Percentiles rank a stretch among this genome's conserved stretches.
phyloP scores from a whole-genome alignment of 1,284 basidiomycete species.

The Schizopora paradoxa region DNA sequence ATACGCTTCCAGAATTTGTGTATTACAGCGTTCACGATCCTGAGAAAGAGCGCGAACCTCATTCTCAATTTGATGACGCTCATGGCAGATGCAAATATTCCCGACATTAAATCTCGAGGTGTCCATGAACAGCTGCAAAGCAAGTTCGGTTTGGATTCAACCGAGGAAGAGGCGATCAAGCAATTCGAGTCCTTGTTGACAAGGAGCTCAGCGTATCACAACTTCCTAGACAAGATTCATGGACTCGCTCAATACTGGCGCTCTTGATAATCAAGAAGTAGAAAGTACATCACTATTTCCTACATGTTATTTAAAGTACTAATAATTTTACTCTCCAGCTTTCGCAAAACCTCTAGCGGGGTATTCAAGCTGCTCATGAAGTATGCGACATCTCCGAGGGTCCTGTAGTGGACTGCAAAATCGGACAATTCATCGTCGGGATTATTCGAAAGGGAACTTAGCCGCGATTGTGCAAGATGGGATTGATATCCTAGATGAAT shows the following conservation, averaged over 20 bases:
- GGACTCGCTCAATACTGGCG: conserved; percentile 83
- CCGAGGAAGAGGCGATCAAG: conserved; percentile 95
- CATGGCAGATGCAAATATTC: conserved; percentile 98
- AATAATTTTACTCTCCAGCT: conserved; percentile 60
- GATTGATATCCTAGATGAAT: conserved; percentile 66
- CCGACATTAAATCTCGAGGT: conserved; percentile 92
- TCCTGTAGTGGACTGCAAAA: conserved; percentile 82
- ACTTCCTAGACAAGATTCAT: conserved; percentile 92
- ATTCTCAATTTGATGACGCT: conserved; percentile 94
- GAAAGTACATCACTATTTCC: background rate
- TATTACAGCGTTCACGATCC: conserved; percentile 92
- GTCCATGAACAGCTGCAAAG: conserved; percentile 88
- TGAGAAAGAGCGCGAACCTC: conserved; percentile 96
- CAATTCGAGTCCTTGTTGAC: conserved; percentile 92
- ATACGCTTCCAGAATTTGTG: conserved; percentile 93
- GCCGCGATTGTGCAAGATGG: conserved; percentile 56
- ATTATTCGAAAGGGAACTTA: conserved; percentile 42
- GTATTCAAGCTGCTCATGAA: conserved; percentile 93
- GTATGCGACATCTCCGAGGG: conserved; percentile 90
- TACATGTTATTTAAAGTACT: conserved; percentile 24
- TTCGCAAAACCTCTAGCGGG: conserved; percentile 41
- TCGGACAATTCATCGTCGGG: conserved; percentile 52
- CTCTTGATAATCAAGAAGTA: conserved; percentile 35
- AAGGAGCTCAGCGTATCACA: conserved; percentile 89
- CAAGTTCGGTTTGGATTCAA: conserved; percentile 91